phyloP scores from a whole-genome alignment of 495 filamentous ascomycete species.

The Penicillium silybi region DNA sequence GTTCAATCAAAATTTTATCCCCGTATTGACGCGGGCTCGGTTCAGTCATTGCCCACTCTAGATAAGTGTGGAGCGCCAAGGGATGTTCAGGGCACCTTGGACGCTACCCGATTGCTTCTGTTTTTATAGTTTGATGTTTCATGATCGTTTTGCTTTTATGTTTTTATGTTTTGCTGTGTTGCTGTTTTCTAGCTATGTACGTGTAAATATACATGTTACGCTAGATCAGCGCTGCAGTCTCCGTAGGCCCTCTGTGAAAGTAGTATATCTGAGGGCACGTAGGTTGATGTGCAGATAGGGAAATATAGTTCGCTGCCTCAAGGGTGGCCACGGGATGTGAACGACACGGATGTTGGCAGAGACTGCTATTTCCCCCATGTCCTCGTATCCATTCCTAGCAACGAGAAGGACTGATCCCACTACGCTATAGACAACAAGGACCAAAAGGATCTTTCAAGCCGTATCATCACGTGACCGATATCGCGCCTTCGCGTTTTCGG shows the following conservation, averaged over 20 bases:
- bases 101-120: slow-evolving; percentile 23
- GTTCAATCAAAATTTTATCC: slow-evolving; percentile 34
- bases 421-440: background rate
- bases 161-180: slow-evolving; percentile 8
- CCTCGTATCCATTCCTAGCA: too few relatives aligned
- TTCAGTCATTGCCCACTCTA: slow-evolving; percentile 16
- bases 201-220: slow-evolving; percentile 34
- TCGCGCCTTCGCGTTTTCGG: slow-evolving; percentile 18
- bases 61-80: slow-evolving; percentile 13
- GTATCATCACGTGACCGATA: slow-evolving; percentile 18
- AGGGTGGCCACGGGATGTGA: too few relatives aligned
- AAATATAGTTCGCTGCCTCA: too few relatives aligned
- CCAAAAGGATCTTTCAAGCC: background rate
- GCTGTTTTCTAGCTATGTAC: slow-evolving; percentile 27
- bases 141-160: slow-evolving; percentile 13
- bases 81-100: slow-evolving; percentile 19
- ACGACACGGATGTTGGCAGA: too few relatives aligned
- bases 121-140: slow-evolving; percentile 21
- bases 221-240: slow-evolving; percentile 10
- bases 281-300: too few relatives aligned
- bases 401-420: too few relatives aligned
- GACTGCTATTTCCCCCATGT: too few relatives aligned
- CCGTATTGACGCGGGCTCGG: slow-evolving; percentile 15
- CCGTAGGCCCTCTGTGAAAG: background rate
- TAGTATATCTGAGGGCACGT: background rate